Evolutionary conservation across 768 basidiomycete species (phyloP), one percentile per base, ranked within the genome.

Genomic region (Lactarius akahatsu): DNA sequence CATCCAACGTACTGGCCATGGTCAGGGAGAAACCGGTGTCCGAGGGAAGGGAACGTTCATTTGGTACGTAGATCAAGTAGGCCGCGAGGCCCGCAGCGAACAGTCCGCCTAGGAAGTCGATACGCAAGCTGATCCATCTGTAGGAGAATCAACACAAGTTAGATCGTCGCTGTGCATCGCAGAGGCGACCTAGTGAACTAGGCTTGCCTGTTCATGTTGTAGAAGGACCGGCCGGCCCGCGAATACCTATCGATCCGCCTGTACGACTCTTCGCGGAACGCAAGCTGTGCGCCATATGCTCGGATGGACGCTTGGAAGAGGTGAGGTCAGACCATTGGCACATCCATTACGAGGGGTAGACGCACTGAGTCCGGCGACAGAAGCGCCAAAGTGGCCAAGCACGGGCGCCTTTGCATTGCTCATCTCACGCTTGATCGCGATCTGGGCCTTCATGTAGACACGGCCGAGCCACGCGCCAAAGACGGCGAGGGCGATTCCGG

Each of bases 41-140:
- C 1, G 79, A 78, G 3, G 70, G 64, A 41, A 65, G 80, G 73
- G 30, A 79, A 78, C 28, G 60, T 18, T 2, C 72, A 73, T 20
- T 79, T 4, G 71, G 73, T 52, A 73, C 73, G 67, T 86, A 86
- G 5, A 85, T 76, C 20, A 87, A 76, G 72, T 84, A 84, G 16
- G 80, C 79, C 1, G 83, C 85, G 6, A 87, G 77, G 11, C 72
- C 72, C 0, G 83, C 72, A 2, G 84, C 74, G 70, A 87, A 86
- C 26, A 82, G n/a, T n/a, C 79, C 80, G 1, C 84, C 84, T 55
- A 85, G 70, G 16, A 74, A 69, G 72, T 93, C 91, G 45, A 92
- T 79, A 65, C 82, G 79, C 54, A 81, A 74, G 61, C 75, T 77
- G 52, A 83, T 73, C 84, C 83, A 85, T 60, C 82, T 80, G 59